phyloP scores from a whole-genome alignment of 257 asterid genomes.

The Jacaranda mimosifolia region DNA sequence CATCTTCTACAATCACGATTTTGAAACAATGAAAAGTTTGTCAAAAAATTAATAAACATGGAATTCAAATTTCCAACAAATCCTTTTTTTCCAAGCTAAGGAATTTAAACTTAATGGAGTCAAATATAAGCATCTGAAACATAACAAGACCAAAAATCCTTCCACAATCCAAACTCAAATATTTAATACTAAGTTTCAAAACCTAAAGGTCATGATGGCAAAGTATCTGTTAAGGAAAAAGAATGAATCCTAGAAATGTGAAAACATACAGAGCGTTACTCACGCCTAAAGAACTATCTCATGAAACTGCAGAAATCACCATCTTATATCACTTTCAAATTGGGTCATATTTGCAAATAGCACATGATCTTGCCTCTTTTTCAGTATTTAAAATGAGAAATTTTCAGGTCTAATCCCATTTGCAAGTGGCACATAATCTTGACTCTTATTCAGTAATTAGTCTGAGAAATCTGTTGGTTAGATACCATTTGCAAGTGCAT shows the following conservation, averaged over 20 bases:
- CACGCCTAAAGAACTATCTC: background rate
- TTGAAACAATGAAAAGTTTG: background rate
- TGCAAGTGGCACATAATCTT: background rate
- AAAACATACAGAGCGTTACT: background rate
- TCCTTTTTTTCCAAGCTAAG: background rate
- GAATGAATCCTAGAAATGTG: background rate
- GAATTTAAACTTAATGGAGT: background rate
- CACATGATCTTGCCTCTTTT: background rate
- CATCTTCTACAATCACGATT: no score
- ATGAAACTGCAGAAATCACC: background rate
- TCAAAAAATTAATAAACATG: background rate
- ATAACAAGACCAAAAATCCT: background rate
- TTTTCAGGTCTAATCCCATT: background rate
- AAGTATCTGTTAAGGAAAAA: constrained; percentile 3
- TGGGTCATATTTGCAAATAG: background rate
- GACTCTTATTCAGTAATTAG: background rate
- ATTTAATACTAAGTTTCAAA: background rate
- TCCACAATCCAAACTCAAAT: background rate
- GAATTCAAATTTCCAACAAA: background rate
- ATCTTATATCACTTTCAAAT: background rate
- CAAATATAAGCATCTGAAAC: background rate
- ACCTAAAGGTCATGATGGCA: background rate
- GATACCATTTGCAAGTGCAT: background rate
- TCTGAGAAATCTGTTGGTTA: background rate
- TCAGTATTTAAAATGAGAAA: background rate